Percentiles rank a stretch among this genome's conserved stretches.
Evolutionary conservation across 2,329 filamentous ascomycete genomes (phyloP).

Genomic region (Arthroderma uncinatum): DNA sequence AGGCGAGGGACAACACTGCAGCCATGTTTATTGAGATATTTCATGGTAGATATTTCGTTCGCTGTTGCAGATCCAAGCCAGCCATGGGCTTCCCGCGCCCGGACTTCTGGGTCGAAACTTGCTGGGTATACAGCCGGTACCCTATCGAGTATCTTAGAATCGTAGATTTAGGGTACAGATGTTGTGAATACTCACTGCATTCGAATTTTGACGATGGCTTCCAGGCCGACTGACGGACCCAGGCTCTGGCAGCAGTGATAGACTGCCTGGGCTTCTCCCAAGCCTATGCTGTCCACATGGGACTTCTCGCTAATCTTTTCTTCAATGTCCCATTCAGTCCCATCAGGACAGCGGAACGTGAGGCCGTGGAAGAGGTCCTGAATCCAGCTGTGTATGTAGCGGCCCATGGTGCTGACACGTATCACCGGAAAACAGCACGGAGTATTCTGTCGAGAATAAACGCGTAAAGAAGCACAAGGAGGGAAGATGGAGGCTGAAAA

Average conservation of each 20-base stretch:
- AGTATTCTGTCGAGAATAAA: too few species aligned
- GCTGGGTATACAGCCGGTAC: background rate
- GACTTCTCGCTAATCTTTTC: too few species aligned
- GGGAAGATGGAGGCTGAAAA: too few species aligned
- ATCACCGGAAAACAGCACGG: too few species aligned
- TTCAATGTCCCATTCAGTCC: too few species aligned
- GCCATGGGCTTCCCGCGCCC: background rate
- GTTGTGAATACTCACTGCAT: conserved; percentile 9
- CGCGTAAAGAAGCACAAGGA: too few species aligned
- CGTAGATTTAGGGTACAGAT: background rate
- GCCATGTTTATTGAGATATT: background rate
- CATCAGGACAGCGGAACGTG: too few species aligned
- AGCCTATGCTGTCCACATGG: background rate
- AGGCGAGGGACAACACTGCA: background rate
- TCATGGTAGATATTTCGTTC: background rate
- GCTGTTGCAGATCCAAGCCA: background rate
- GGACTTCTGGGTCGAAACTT: background rate
- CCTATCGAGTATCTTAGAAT: background rate
- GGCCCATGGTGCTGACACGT: too few species aligned
- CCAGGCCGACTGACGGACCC: conserved; percentile 1
- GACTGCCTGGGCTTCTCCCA: conserved; percentile 6
- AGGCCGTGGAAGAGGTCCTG: too few species aligned
- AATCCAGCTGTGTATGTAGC: too few species aligned
- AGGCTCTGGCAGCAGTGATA: conserved; percentile 6
- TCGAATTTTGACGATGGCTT: conserved; percentile 11